Conservation (phyloP, 257 asterid genomes). For the Nicotiana noctiflora region DNA sequence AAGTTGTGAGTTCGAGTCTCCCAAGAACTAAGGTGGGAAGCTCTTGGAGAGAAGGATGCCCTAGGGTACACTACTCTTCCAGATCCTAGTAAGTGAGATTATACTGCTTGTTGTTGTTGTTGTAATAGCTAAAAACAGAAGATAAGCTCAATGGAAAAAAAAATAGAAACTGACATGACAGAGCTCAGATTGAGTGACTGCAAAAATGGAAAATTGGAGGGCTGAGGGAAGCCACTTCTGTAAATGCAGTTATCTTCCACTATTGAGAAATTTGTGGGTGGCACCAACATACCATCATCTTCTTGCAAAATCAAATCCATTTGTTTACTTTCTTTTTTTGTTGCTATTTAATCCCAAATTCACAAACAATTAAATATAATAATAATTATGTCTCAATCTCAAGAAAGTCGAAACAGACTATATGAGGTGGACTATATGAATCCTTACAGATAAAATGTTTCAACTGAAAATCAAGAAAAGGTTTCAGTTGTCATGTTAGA, state of each 20-base stretch:
- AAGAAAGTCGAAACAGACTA: background rate
- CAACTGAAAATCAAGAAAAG: background rate
- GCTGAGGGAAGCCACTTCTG: conserved; percentile 40
- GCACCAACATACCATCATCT: conserved; percentile 6
- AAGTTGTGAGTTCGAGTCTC: too few species aligned
- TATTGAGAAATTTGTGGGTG: conserved; percentile 29
- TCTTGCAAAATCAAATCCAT: conserved; percentile 31
- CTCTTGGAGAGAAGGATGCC: too few species aligned
- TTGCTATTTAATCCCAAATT: background rate
- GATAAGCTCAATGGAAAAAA: background rate
- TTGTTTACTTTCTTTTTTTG: background rate
- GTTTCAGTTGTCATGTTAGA: background rate
- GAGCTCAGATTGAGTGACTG: conserved; percentile 33
- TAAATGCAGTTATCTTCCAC: conserved; percentile 34
- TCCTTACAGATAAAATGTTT: background rate
- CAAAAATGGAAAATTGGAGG: conserved; percentile 33
- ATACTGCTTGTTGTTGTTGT: too few species aligned
- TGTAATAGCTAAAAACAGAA: too few species aligned
- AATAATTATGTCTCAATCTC: background rate
- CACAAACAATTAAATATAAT: background rate
- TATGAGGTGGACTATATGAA: too few species aligned
- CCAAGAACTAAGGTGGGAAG: too few species aligned
- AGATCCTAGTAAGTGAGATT: too few species aligned
- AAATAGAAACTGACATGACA: conserved; percentile 22
- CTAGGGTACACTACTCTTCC: too few species aligned